Conservation (phyloP, 2,329 filamentous ascomycete genomes). For the Dryadomyces sulphureus region DNA sequence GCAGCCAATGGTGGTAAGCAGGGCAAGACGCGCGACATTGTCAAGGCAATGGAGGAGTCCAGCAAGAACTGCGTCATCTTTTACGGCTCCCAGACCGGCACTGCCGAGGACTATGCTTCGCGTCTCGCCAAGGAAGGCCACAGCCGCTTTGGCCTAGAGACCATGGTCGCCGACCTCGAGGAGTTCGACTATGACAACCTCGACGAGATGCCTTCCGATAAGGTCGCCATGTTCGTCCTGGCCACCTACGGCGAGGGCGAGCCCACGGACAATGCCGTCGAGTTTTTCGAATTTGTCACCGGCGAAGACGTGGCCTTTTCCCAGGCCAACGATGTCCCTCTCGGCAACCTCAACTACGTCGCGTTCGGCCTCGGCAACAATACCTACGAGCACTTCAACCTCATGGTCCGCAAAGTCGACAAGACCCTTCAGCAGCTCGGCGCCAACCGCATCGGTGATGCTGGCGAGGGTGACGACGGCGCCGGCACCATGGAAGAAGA, state of each 20-base stretch:
- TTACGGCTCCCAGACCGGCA: slow-evolving; percentile 96
- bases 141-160: slow-evolving; percentile 89
- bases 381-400: slow-evolving; percentile 99
- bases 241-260: slow-evolving; percentile 98
- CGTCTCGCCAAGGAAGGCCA: slow-evolving; percentile 93
- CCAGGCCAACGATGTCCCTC: slow-evolving; percentile 55
- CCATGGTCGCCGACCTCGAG: slow-evolving; percentile 95
- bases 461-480: slow-evolving; percentile 93
- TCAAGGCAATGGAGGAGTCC: slow-evolving; percentile 91
- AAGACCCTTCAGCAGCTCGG: slow-evolving; percentile 69
- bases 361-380: slow-evolving; percentile 96
- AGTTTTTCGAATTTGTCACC: slow-evolving; percentile 94
- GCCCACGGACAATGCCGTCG: slow-evolving; percentile 95
- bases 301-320: slow-evolving; percentile 72
- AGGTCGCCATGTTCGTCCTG: slow-evolving; percentile 86
- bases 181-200: slow-evolving; percentile 96
- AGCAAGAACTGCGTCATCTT: slow-evolving; percentile 97
- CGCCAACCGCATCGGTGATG: slow-evolving; percentile 67
- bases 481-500: slow-evolving; percentile 99
- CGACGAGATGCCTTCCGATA: slow-evolving; percentile 76
- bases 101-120: slow-evolving; percentile 94
- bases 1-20: slow-evolving; percentile 47
- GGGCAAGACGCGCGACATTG: slow-evolving; percentile 77
- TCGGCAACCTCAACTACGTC: slow-evolving; percentile 80
- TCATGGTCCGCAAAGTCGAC: slow-evolving; percentile 88